A percentile compares a stretch with the other conserved stretches of the same genome.
phyloP scores from a whole-genome alignment of 306 rosid species.

The Castanea sativa region DNA sequence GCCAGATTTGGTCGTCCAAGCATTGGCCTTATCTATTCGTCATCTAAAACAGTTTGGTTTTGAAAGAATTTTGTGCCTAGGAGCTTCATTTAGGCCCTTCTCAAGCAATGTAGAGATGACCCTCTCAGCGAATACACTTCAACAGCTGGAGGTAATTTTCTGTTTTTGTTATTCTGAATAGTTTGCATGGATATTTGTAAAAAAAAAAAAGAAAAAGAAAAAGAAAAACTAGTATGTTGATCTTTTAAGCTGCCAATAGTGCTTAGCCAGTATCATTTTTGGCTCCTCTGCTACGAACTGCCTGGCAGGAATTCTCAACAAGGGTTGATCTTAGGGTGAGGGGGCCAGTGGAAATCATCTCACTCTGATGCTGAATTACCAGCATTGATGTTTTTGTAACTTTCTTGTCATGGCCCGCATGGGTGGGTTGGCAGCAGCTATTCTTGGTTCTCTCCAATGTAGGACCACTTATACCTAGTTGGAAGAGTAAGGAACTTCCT shows the following conservation, averaged over 20 bases:
- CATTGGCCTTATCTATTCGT: constrained; percentile 73
- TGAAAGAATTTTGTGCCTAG: constrained; percentile 61
- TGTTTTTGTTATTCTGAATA: background rate
- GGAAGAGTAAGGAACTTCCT: background rate
- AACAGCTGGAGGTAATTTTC: constrained; percentile 78
- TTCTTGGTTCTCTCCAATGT: background rate
- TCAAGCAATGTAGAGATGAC: constrained; percentile 74
- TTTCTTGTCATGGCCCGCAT: background rate
- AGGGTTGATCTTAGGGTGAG: background rate
- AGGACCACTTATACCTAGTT: background rate
- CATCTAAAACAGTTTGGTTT: constrained; percentile 88
- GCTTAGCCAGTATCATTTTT: background rate
- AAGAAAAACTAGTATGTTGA: background rate
- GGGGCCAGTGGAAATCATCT: background rate
- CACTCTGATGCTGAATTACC: background rate
- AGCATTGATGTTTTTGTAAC: background rate
- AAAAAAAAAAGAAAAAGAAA: no score
- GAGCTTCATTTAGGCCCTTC: constrained; percentile 81
- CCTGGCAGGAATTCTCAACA: background rate
- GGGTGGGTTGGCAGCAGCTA: background rate
- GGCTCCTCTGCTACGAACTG: background rate
- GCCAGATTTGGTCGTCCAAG: constrained; percentile 81
- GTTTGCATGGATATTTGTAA: constrained; percentile 14
- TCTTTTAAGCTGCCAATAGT: background rate
- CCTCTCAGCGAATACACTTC: constrained; percentile 88